phyloP scores from a whole-genome alignment of 139 green algal species.

The Spirogloea muscicola region DNA sequence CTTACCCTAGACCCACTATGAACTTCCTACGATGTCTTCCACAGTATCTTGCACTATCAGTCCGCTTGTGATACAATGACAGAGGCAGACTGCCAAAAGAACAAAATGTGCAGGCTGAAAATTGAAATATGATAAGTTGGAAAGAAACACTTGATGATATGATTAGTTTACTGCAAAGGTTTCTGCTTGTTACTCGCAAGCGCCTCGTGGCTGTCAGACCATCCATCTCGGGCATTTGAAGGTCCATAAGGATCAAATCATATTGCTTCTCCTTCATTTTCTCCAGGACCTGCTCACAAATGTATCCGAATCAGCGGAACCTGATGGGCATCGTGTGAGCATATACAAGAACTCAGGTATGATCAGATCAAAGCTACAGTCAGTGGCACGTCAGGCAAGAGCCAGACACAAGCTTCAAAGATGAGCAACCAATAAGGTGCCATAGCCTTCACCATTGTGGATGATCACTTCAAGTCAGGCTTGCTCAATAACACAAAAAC shows the following conservation, averaged over 20 bases:
- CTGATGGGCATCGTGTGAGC: no score
- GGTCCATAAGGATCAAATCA: conserved; percentile 79
- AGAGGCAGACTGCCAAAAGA: background rate
- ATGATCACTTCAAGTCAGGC: background rate
- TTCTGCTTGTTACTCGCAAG: conserved; percentile 15
- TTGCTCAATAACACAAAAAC: background rate
- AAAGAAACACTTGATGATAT: background rate
- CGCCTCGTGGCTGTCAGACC: conserved; percentile 63
- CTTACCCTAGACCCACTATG: background rate
- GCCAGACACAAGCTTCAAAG: background rate
- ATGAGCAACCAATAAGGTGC: background rate
- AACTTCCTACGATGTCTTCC: background rate
- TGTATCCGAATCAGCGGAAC: background rate
- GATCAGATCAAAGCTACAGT: background rate
- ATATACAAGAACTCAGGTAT: background rate
- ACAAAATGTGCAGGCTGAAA: background rate
- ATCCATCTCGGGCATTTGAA: conserved; percentile 85
- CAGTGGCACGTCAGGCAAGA: background rate
- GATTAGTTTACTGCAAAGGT: background rate
- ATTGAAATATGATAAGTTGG: background rate
- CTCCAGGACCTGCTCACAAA: conserved; percentile 27
- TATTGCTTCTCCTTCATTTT: conserved; percentile 45
- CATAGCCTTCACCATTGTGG: background rate
- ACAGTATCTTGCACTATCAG: background rate
- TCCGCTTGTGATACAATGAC: background rate